Evolutionary conservation across 1,284 basidiomycete genomes (phyloP).

Genomic region (Agroathelia rolfsii): DNA sequence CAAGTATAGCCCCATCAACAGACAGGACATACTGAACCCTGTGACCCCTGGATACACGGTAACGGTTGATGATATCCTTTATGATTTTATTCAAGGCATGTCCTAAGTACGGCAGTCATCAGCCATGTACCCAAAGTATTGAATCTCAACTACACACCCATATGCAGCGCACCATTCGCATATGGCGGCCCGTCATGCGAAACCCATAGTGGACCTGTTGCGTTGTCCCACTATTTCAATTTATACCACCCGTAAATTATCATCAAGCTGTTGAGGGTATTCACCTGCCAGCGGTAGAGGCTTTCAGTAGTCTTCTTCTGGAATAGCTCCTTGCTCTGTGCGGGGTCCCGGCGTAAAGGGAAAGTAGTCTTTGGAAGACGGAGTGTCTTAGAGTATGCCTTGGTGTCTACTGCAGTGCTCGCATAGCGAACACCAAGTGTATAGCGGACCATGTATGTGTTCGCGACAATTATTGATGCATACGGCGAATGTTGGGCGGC

Average conservation of each 20-base stretch:
- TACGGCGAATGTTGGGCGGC: no score
- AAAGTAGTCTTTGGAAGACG: conserved; percentile 80
- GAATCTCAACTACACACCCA: conserved; percentile 73
- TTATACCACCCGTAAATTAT: conserved; percentile 3
- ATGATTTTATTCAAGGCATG: conserved; percentile 96
- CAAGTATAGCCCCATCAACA: no score
- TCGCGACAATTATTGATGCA: no score
- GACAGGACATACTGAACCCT: conserved; percentile 82
- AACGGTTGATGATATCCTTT: conserved; percentile 94
- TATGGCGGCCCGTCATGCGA: conserved; percentile 97
- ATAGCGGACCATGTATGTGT: no score
- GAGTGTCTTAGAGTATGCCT: conserved; percentile 58
- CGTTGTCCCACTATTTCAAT: conserved; percentile 58
- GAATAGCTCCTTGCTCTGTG: conserved; percentile 53
- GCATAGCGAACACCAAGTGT: no score
- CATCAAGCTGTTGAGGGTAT: conserved; percentile 18
- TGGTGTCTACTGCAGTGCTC: no score
- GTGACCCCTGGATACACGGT: conserved; percentile 70
- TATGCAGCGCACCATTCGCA: conserved; percentile 93
- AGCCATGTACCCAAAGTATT: no score
- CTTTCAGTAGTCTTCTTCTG: conserved; percentile 60
- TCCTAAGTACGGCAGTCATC: conserved; percentile 38
- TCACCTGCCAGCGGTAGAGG: conserved; percentile 85
- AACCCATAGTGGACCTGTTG: conserved; percentile 64
- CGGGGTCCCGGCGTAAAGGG: conserved; percentile 65